Percentiles rank a stretch among this genome's conserved stretches.
phyloP scores from a whole-genome alignment of 148 eudicot species.

The Chenopodium suecicum region DNA sequence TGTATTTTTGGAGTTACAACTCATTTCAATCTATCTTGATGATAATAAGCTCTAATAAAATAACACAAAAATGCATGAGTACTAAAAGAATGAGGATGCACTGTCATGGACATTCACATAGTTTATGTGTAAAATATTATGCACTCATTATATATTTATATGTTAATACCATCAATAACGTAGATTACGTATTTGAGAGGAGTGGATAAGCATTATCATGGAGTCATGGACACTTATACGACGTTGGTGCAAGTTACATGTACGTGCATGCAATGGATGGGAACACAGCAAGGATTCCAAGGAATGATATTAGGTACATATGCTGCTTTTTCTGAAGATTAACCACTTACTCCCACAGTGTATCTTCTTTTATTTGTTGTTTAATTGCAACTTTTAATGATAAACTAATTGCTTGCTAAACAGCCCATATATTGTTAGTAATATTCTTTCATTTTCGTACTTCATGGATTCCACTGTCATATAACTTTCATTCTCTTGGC shows the following conservation, averaged over 20 bases:
- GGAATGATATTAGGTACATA: background rate
- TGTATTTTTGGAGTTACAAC: background rate
- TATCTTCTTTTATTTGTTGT: background rate
- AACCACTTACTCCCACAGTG: background rate
- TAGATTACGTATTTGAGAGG: background rate
- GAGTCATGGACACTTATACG: background rate
- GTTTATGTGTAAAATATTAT: background rate
- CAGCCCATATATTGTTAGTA: background rate
- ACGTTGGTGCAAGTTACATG: background rate
- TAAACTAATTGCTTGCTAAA: background rate
- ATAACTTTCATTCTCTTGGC: conserved; percentile 3
- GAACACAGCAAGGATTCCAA: background rate
- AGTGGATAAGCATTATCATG: background rate
- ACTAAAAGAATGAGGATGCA: background rate
- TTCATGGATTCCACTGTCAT: background rate
- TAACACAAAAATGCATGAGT: background rate
- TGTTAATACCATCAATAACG: background rate
- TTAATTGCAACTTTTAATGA: background rate
- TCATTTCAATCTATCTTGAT: background rate
- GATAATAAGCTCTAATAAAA: background rate
- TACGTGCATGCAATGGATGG: background rate
- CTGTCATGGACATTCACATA: background rate
- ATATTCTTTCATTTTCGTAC: background rate
- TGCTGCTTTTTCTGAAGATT: background rate
- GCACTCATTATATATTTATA: background rate